Conservation (phyloP, 2,329 filamentous ascomycete genomes). For the Ceratocystis colombiana region DNA sequence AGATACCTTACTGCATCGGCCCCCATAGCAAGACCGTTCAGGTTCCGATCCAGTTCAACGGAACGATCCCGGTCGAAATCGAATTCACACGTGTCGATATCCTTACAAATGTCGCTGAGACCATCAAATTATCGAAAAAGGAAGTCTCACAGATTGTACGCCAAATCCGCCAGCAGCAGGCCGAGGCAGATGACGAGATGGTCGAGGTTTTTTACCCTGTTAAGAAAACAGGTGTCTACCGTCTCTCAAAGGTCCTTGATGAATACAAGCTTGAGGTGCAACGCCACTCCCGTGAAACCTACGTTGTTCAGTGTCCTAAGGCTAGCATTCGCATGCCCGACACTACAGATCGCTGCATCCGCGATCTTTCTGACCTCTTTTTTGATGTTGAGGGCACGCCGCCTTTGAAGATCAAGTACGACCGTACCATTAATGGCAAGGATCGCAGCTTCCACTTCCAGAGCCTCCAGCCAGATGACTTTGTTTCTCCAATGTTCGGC, state of each 20-base stretch:
- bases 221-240: conserved; percentile 81
- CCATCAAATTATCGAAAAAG: conserved; percentile 60
- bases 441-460: conserved; percentile 82
- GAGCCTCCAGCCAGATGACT: conserved; percentile 82
- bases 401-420: conserved; percentile 86
- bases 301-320: conserved; percentile 76
- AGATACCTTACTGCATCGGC: conserved; percentile 71
- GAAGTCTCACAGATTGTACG: conserved; percentile 68
- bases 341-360: conserved; percentile 61
- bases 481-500: conserved; percentile 64
- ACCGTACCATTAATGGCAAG: conserved; percentile 71
- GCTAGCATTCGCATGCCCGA: conserved; percentile 59
- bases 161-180: conserved; percentile 54
- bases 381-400: conserved; percentile 81
- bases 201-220: conserved; percentile 62
- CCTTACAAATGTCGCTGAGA: conserved; percentile 68
- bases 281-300: conserved; percentile 61
- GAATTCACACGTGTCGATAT: conserved; percentile 83
- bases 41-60: conserved; percentile 85
- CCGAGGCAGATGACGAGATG: conserved; percentile 50
- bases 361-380: conserved; percentile 75
- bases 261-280: conserved; percentile 91
- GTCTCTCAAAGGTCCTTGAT: conserved; percentile 74
- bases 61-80: conserved; percentile 77
- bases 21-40: conserved; percentile 49